Conservation (phyloP, 306 rosid genomes). For the Trifolium repens region DNA sequence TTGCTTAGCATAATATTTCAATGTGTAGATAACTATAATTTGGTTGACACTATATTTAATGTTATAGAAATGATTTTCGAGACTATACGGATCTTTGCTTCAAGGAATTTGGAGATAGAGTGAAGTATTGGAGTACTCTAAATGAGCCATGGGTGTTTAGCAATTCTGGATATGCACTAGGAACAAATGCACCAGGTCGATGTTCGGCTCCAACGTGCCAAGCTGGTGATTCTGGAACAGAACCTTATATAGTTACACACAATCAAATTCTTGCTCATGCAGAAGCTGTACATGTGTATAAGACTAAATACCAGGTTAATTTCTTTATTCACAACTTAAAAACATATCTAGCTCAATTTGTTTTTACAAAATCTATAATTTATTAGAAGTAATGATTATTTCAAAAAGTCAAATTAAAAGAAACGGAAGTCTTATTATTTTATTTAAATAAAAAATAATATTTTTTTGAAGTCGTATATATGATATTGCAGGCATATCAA, state of each 20-base stretch:
- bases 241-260: slow-evolving; percentile 56
- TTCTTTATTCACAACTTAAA: neutral
- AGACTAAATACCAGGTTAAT: slow-evolving; percentile 48
- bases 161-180: neutral
- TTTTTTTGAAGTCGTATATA: neutral
- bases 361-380: too few relatives aligned
- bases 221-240: slow-evolving; percentile 46
- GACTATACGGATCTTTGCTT: slow-evolving; percentile 59
- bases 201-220: neutral
- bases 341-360: too few relatives aligned
- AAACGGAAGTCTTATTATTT: too few relatives aligned
- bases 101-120: slow-evolving; percentile 64
- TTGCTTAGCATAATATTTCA: neutral
- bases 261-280: slow-evolving; percentile 57
- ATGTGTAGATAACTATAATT: neutral
- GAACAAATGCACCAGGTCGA: neutral
- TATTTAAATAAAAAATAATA: too few relatives aligned
- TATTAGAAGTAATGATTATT: too few relatives aligned
- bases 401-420: too few relatives aligned
- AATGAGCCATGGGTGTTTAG: slow-evolving; percentile 52
- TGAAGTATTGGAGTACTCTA: slow-evolving; percentile 61
- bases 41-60: neutral
- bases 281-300: slow-evolving; percentile 48
- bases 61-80: slow-evolving; percentile 47
- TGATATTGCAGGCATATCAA: slow-evolving; percentile 2